Percentiles rank a stretch among this genome's conserved stretches.
phyloP scores from a whole-genome alignment of 352 stramenopile genomes.

The Phytopythium cucurbitacearum region DNA sequence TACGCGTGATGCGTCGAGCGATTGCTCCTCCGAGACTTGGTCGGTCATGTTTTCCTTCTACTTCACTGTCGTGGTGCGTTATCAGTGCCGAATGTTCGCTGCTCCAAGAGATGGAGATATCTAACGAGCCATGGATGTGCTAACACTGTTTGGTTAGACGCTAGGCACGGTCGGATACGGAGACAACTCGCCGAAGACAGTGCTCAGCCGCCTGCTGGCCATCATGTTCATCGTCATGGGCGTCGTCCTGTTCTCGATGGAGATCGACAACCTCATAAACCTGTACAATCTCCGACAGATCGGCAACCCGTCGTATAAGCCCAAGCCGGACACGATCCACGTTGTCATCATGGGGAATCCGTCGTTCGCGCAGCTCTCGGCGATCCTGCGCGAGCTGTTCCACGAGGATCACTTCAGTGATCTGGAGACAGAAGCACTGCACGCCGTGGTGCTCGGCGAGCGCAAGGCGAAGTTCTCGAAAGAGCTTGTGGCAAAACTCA shows the following conservation, averaged over 20 bases:
- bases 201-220: constrained; percentile 73
- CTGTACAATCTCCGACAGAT: constrained; percentile 80
- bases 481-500: constrained; percentile 60
- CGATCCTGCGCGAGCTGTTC: constrained; percentile 85
- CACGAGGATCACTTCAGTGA: constrained; percentile 73
- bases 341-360: constrained; percentile 84
- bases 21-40: constrained; percentile 66
- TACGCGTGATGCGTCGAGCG: constrained; percentile 34
- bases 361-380: constrained; percentile 75
- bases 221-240: constrained; percentile 90
- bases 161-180: constrained; percentile 87
- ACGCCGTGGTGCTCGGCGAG: constrained; percentile 71
- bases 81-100: neutral
- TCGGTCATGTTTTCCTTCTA: constrained; percentile 89
- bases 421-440: constrained; percentile 37
- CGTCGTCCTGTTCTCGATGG: constrained; percentile 85
- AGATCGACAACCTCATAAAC: constrained; percentile 87
- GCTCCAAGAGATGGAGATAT: neutral
- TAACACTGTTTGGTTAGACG: constrained; percentile 28
- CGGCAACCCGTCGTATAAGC: constrained; percentile 70
- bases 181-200: constrained; percentile 79
- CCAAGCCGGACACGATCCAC: constrained; percentile 61
- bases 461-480: constrained; percentile 70
- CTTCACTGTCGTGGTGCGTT: constrained; percentile 81
- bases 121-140: too few species aligned